These are phyloP conservation scores for Nakaseomyces glabratus DNA, from an alignment of 1,139 yeast genomes.

Conservation along the genomic window DNA sequence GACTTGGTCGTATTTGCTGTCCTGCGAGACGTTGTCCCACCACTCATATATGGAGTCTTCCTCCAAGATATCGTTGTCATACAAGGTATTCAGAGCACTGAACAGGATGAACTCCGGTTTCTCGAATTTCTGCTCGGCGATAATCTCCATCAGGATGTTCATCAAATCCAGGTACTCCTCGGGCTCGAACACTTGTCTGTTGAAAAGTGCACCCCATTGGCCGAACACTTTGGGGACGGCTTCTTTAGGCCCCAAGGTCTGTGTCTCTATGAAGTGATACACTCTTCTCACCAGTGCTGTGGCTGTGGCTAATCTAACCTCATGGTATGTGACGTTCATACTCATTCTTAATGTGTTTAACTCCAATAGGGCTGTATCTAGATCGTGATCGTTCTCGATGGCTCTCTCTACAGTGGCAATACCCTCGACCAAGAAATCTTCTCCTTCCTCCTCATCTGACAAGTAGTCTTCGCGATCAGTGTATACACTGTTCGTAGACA, in stretches of 20 bases:
- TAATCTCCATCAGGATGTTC: slow-evolving; percentile 36
- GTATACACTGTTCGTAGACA: slow-evolving; percentile 37
- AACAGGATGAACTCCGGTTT: slow-evolving; percentile 35
- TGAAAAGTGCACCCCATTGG: slow-evolving; percentile 73
- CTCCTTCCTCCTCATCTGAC: slow-evolving; percentile 49
- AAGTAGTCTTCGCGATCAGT: slow-evolving; percentile 31
- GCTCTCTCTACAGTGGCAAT: slow-evolving; percentile 90
- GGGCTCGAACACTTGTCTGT: slow-evolving; percentile 70
- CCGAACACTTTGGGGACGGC: slow-evolving; percentile 69
- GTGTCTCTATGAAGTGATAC: slow-evolving; percentile 63
- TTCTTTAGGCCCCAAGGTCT: slow-evolving; percentile 61
- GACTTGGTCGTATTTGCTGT: slow-evolving; percentile 40
- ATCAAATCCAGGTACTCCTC: slow-evolving; percentile 73
- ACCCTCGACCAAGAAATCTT: slow-evolving; percentile 80
- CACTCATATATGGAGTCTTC: slow-evolving; percentile 73
- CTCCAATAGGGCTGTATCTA: slow-evolving; percentile 87
- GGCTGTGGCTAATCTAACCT: slow-evolving; percentile 76
- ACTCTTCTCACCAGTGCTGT: slow-evolving; percentile 63
- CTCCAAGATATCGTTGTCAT: slow-evolving; percentile 70
- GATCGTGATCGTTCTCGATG: slow-evolving; percentile 80
- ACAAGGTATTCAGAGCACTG: slow-evolving; percentile 57
- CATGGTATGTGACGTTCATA: slow-evolving; percentile 90
- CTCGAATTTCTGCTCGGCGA: slow-evolving; percentile 28
- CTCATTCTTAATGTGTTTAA: slow-evolving; percentile 94
- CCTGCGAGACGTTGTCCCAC: slow-evolving; percentile 56